Evolutionary conservation across 305 asterid genomes (phyloP).

Genomic region (Rubia tinctorum): DNA sequence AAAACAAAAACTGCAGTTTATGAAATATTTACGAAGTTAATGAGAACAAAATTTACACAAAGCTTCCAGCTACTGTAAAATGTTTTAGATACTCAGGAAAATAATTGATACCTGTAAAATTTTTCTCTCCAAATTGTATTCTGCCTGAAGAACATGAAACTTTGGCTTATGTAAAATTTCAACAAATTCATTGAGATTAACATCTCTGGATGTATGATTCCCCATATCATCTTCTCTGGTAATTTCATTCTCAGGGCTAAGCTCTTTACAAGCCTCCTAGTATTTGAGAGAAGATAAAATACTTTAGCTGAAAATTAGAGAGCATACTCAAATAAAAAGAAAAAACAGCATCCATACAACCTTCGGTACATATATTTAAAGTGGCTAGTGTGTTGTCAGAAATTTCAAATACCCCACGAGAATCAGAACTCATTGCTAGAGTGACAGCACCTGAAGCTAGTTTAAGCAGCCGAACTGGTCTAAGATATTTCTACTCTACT

Average conservation of each 20-base stretch:
- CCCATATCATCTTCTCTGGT: constrained; percentile 32
- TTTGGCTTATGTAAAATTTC: constrained; percentile 52
- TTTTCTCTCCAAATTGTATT: constrained; percentile 56
- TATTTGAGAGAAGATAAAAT: constrained; percentile 12
- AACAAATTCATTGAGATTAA: constrained; percentile 39
- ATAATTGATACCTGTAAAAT: constrained; percentile 42
- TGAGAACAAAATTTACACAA: background rate
- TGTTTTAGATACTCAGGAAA: constrained; percentile 11
- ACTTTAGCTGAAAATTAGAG: background rate
- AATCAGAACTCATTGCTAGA: background rate
- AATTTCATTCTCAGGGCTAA: constrained; percentile 35
- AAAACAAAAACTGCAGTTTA: background rate
- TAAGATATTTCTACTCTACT: background rate
- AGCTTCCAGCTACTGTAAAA: background rate
- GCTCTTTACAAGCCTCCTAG: constrained; percentile 44
- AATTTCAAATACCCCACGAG: background rate
- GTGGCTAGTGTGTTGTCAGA: background rate
- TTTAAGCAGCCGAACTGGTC: background rate
- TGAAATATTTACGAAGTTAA: background rate
- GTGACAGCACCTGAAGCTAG: background rate
- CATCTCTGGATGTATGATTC: constrained; percentile 31
- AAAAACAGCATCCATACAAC: background rate
- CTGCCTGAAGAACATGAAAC: constrained; percentile 60
- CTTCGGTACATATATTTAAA: background rate
- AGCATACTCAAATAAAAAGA: background rate